Percentiles rank a stretch among this genome's conserved stretches.
These are phyloP conservation scores for Sphenostylis stenocarpa DNA, from an alignment of 306 rosid species.

Conservation along the genomic window DNA sequence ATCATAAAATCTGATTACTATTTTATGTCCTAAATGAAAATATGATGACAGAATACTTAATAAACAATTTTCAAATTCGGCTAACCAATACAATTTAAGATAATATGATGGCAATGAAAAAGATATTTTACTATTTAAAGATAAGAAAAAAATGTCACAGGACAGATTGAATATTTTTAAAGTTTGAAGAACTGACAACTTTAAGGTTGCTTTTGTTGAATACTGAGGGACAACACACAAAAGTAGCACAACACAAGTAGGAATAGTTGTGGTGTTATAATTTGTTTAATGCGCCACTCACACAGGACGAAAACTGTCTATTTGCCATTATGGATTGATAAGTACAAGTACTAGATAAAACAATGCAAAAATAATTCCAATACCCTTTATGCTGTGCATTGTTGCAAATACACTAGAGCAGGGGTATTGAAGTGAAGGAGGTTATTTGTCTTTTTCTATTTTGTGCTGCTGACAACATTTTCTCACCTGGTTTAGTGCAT, in stretches of 20 bases:
- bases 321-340: neutral
- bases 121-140: neutral
- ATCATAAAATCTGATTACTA: neutral
- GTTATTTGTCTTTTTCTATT: neutral
- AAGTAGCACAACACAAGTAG: neutral
- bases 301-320: neutral
- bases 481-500: neutral
- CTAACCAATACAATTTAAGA: neutral
- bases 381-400: neutral
- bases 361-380: neutral
- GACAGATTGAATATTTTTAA: neutral
- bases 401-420: neutral
- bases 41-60: neutral
- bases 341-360: neutral
- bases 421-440: neutral
- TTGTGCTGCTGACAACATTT: neutral
- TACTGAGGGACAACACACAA: neutral
- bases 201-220: neutral
- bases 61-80: conserved; percentile 5
- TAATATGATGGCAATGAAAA: neutral
- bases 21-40: neutral
- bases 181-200: neutral
- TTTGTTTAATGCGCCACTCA: neutral
- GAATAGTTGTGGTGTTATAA: neutral
- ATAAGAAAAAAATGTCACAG: neutral